Percentiles rank a stretch among this genome's conserved stretches.
These are phyloP conservation scores for Lachancea quebecensis DNA, from an alignment of 805 yeast genomes.

Conservation along the genomic window DNA sequence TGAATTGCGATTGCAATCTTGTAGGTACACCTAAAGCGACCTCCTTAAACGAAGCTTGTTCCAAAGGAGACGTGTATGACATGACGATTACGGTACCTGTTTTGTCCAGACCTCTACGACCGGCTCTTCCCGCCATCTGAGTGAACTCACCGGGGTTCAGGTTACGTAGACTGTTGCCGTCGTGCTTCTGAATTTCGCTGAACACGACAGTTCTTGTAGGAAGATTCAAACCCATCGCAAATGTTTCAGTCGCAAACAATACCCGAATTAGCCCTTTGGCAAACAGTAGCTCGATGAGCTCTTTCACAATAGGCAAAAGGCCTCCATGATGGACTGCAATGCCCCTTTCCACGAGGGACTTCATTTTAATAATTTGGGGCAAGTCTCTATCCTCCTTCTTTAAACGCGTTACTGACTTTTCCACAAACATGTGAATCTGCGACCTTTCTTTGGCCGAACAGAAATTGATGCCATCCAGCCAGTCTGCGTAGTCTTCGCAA, in stretches of 20 bases:
- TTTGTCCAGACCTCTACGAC: conserved; percentile 90
- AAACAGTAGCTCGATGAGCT: conserved; percentile 85
- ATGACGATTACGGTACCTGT: conserved; percentile 93
- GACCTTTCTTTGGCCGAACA: conserved; percentile 81
- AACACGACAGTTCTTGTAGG: conserved; percentile 97
- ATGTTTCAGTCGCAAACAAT: conserved; percentile 93
- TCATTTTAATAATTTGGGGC: conserved; percentile 80
- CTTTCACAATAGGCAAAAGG: conserved; percentile 84
- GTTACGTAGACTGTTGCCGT: conserved; percentile 75
- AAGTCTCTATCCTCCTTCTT: conserved; percentile 87
- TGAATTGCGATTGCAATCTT: conserved; percentile 81
- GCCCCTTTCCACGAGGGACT: conserved; percentile 82
- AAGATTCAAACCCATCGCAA: conserved; percentile 96
- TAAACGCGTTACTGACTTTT: conserved; percentile 77
- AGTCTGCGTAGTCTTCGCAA: conserved; percentile 88
- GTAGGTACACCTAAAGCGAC: conserved; percentile 88
- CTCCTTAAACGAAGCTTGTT: conserved; percentile 56
- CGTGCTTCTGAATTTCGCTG: conserved; percentile 79
- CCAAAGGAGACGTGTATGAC: conserved; percentile 65
- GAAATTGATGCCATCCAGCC: conserved; percentile 66
- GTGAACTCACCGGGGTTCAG: conserved; percentile 94
- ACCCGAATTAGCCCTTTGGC: conserved; percentile 82
- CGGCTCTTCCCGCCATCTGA: conserved; percentile 99
- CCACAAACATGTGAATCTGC: conserved; percentile 89
- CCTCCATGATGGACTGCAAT: conserved; percentile 97